phyloP scores from a whole-genome alignment of 2,329 filamentous ascomycete species.

The Lasiodiplodia citricola region DNA sequence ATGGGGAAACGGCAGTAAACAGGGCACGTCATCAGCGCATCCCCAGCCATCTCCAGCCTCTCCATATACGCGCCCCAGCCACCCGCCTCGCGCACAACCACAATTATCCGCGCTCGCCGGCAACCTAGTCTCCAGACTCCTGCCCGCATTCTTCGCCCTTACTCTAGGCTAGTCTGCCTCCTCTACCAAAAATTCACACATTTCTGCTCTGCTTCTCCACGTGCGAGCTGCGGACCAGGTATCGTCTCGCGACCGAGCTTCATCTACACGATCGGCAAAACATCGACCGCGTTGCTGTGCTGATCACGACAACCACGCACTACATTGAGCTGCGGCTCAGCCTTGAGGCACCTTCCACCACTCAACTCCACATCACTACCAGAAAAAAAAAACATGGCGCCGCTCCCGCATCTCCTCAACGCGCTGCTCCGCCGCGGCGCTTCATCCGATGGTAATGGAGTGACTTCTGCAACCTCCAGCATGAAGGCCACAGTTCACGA shows the following conservation, averaged over 20 bases:
- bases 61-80: conserved; percentile 18
- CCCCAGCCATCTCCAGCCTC: conserved; percentile 4
- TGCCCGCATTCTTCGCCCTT: conserved; percentile 4
- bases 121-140: not conserved
- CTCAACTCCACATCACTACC: not conserved
- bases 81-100: conserved; percentile 1
- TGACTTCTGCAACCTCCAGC: not conserved
- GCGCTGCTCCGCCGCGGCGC: conserved; percentile 11
- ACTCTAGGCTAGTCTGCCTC: conserved; percentile 1
- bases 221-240: not conserved
- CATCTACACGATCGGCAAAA: not conserved
- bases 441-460: not conserved
- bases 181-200: not conserved
- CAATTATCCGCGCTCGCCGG: conserved; percentile 1
- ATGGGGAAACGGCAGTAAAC: conserved; percentile 14
- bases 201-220: conserved; percentile 8
- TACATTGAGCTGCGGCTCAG: conserved; percentile 11
- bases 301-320: not conserved
- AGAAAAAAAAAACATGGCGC: not conserved
- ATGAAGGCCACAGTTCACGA: conserved; percentile 4
- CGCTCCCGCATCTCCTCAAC: conserved; percentile 12
- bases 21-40: conserved; percentile 13
- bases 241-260: not conserved
- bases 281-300: not conserved
- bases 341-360: not conserved